Conservation (phyloP, 345 rosid species). For the Populus tremula region DNA sequence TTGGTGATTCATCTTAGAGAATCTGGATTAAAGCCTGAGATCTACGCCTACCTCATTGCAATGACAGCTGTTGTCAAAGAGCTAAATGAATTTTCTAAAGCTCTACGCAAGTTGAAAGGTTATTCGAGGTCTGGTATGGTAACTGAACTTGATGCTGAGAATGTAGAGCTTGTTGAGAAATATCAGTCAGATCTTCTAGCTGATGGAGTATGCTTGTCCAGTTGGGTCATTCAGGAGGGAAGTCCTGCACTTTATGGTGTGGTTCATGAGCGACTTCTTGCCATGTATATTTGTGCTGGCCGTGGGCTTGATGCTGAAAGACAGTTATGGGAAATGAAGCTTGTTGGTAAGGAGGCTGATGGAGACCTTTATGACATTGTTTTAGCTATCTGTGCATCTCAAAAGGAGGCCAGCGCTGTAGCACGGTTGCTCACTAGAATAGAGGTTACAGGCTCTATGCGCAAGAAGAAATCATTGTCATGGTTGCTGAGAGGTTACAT, state of each 20-base stretch:
- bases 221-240: slow-evolving; percentile 74
- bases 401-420: slow-evolving; percentile 54
- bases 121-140: slow-evolving; percentile 55
- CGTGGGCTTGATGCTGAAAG: slow-evolving; percentile 80
- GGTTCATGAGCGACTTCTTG: slow-evolving; percentile 81
- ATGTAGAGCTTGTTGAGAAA: slow-evolving; percentile 49
- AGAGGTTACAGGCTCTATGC: slow-evolving; percentile 44
- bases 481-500: slow-evolving; percentile 86
- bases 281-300: slow-evolving; percentile 89
- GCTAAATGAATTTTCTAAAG: slow-evolving; percentile 71
- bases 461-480: slow-evolving; percentile 63
- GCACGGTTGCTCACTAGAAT: slow-evolving; percentile 55
- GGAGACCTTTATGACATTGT: slow-evolving; percentile 74
- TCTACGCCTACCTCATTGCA: slow-evolving; percentile 77
- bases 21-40: slow-evolving; percentile 80
- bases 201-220: slow-evolving; percentile 56
- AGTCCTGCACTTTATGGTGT: slow-evolving; percentile 52
- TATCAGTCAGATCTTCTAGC: slow-evolving; percentile 69
- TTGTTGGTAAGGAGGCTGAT: slow-evolving; percentile 80
- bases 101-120: slow-evolving; percentile 64
- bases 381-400: slow-evolving; percentile 85
- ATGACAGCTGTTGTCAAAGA: slow-evolving; percentile 95
- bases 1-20: slow-evolving; percentile 58
- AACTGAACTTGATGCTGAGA: slow-evolving; percentile 55
- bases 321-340: slow-evolving; percentile 90